Conservation (phyloP, 306 rosid species). For the Datisca glomerata region DNA sequence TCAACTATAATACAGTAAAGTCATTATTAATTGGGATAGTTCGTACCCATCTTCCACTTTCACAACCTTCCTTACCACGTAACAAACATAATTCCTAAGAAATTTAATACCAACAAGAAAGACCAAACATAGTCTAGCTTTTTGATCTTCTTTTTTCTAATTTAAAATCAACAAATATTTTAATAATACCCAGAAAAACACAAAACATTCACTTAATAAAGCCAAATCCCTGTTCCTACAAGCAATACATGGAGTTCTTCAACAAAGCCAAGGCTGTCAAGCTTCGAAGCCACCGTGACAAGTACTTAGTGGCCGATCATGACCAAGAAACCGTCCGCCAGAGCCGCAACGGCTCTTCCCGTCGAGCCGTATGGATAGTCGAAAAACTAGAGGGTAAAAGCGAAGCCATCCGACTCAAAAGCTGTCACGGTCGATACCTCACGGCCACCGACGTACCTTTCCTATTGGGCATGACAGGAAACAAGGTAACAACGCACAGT, state of each 20-base stretch:
- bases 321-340: conserved; percentile 66
- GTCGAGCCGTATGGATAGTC: conserved; percentile 41
- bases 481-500: conserved; percentile 32
- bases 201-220: not conserved
- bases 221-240: not conserved
- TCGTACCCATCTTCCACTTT: not conserved
- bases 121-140: not conserved
- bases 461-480: conserved; percentile 76
- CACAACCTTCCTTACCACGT: not conserved
- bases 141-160: not conserved
- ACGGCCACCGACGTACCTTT: conserved; percentile 53
- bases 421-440: conserved; percentile 62
- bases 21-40: not conserved
- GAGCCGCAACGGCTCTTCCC: conserved; percentile 43
- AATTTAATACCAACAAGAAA: not conserved
- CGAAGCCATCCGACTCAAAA: conserved; percentile 61
- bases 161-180: no score
- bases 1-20: not conserved
- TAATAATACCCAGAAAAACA: no score
- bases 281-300: conserved; percentile 57
- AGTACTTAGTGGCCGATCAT: conserved; percentile 61
- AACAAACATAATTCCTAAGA: not conserved
- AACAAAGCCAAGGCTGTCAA: conserved; percentile 54
- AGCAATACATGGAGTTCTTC: conserved; percentile 62
- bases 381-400: conserved; percentile 40